Base-by-base conservation (phyloP, 805 yeast genomes). In the Metschnikowia drakensbergensis region DNA sequence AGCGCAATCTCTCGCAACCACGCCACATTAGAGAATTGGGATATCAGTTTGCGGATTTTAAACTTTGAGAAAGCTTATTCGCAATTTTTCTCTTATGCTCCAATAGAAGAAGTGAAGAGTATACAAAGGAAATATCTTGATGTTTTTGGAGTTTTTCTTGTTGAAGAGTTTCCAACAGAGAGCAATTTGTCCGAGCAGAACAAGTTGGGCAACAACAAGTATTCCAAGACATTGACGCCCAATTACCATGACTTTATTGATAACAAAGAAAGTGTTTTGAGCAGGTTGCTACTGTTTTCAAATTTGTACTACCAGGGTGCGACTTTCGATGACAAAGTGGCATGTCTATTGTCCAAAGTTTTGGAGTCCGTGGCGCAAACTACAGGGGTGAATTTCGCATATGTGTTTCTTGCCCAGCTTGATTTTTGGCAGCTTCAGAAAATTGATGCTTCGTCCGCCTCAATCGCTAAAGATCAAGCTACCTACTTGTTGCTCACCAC, bases 351-450 rank as follows among this genome's bases (percentile, higher is more conserved):
- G 44, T 52, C 60, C 3, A 64, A 62, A 39, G 52, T 68, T 29
- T 57, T 63, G 17, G 45, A 47, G 0, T 52, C 61, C 5, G 49
- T 69, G 27, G 53, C 62, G 3, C 58, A 54, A 3, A 65, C 64
- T 27, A 71, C 71, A 46, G 84, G 83, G 1, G 61, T 77, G 42
- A 79, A 79, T 54, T 71, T 77, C 26, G 55, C 76, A 23, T 68
- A 62, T 50, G 76, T 76, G 52, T 73, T 70, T 42, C 49, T 79
- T 3, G 75, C 80, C 3, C 75, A 69, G 53, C 72, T 77, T 52
- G 67, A 67, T 47, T 69, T 68, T 47, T 79, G 82, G 82, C 55
- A 60, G 36, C 44, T 71, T 11, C 59, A 60, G 5, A 51, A 50
- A 25, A 48, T 43, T 40, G 22, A 58, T n/a, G 57, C 51, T 7